Conservation (phyloP, 139 green algal genomes). For the Microglena sp. region DNA sequence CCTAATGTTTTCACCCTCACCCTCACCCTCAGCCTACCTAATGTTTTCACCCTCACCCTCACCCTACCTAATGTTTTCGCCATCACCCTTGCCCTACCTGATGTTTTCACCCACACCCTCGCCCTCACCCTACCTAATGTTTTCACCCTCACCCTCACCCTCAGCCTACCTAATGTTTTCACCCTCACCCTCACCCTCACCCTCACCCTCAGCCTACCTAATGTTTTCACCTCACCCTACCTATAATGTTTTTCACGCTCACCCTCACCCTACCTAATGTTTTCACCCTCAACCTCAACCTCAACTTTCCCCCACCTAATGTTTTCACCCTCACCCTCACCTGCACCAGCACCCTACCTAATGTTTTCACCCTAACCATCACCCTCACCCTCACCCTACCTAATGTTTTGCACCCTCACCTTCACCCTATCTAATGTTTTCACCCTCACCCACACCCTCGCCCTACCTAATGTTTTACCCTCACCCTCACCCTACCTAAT, state of each 20-base stretch:
- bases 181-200: too few relatives aligned
- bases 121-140: neutral
- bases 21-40: neutral
- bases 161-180: too few relatives aligned
- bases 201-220: conserved; percentile 3
- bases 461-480: neutral
- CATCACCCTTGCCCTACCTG: neutral
- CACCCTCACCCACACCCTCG: neutral
- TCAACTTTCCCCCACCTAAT: too few relatives aligned
- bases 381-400: neutral
- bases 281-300: too few relatives aligned
- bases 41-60: neutral
- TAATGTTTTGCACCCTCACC: neutral
- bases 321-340: neutral
- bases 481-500: too few relatives aligned
- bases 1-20: too few relatives aligned
- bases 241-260: too few relatives aligned
- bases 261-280: too few relatives aligned
- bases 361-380: neutral
- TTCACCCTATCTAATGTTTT: neutral
- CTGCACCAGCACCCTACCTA: neutral
- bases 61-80: neutral
- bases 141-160: too few relatives aligned
- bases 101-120: too few relatives aligned
- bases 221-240: neutral